These are phyloP conservation scores for Melanomma pulvis-pyrius DNA, from an alignment of 495 filamentous ascomycete genomes.

Conservation along the genomic window DNA sequence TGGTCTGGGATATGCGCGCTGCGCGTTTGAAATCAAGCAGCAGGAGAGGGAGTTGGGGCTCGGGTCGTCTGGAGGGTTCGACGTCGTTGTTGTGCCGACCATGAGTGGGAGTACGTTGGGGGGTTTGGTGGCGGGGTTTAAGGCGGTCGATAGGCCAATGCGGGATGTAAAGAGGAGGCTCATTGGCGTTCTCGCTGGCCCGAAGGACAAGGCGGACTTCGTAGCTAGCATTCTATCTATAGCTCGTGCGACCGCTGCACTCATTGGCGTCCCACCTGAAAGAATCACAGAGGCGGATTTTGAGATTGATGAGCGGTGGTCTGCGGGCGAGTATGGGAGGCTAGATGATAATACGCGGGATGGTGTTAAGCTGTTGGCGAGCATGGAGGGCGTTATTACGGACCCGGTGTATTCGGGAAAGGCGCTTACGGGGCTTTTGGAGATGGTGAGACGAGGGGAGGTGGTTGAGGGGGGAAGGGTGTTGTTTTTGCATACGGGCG, in stretches of 20 bases:
- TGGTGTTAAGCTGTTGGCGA: slow-evolving; percentile 63
- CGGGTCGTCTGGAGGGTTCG: too few species aligned
- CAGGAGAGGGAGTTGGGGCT: slow-evolving; percentile 61
- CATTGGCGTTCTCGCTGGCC: not conserved
- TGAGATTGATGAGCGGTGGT: slow-evolving; percentile 62
- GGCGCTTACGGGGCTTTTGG: slow-evolving; percentile 66
- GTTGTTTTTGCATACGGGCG: slow-evolving; percentile 66
- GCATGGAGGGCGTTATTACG: slow-evolving; percentile 66
- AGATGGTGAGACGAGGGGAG: slow-evolving; percentile 60
- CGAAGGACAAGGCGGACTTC: not conserved
- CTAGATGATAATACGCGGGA: slow-evolving; percentile 60
- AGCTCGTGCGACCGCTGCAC: slow-evolving; percentile 8
- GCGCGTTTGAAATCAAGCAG: slow-evolving; percentile 62
- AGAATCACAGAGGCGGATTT: slow-evolving; percentile 61
- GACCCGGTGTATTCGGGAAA: slow-evolving; percentile 72
- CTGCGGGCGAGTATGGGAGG: slow-evolving; percentile 63
- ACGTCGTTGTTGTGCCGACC: slow-evolving; percentile 63
- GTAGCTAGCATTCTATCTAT: not conserved
- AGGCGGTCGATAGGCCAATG: not conserved
- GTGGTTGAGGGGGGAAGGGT: slow-evolving; percentile 58
- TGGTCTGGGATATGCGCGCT: slow-evolving; percentile 65
- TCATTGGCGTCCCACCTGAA: slow-evolving; percentile 62
- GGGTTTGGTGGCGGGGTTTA: slow-evolving; percentile 8
- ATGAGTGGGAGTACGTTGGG: slow-evolving; percentile 54
- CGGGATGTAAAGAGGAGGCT: slow-evolving; percentile 31